Conservation (phyloP, 2,329 filamentous ascomycete species). For the Aspergillus puulaauensis region DNA sequence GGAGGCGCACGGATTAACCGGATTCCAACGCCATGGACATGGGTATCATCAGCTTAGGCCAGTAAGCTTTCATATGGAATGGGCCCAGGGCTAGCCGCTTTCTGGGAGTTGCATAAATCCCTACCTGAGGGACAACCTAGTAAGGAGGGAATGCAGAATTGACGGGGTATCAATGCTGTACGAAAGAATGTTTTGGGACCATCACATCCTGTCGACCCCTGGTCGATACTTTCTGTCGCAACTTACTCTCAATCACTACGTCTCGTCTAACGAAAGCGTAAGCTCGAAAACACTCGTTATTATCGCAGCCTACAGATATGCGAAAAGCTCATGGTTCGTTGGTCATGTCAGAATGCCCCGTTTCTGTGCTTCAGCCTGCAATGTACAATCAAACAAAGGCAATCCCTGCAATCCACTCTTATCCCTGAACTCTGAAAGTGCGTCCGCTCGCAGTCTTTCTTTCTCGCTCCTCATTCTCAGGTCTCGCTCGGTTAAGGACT, state of each 20-base stretch:
- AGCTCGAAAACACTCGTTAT: slow-evolving; percentile 1
- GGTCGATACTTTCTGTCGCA: too few species aligned
- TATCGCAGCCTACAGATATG: slow-evolving; percentile 14
- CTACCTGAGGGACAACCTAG: background rate
- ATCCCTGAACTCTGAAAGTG: slow-evolving; percentile 72
- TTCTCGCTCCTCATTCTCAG: slow-evolving; percentile 95
- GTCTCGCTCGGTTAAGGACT: slow-evolving; percentile 95
- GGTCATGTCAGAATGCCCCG: slow-evolving; percentile 8
- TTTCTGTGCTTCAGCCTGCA: slow-evolving; percentile 16
- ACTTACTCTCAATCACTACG: background rate
- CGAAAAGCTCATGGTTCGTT: slow-evolving; percentile 9
- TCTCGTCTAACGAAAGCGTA: background rate
- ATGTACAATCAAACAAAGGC: slow-evolving; percentile 25
- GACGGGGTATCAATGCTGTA: background rate
- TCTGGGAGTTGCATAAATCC: background rate
- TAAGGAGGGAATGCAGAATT: background rate
- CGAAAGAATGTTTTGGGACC: background rate
- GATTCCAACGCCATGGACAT: background rate
- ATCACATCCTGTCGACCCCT: background rate
- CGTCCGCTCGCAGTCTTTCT: slow-evolving; percentile 96
- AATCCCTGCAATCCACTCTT: slow-evolving; percentile 14
- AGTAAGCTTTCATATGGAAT: background rate
- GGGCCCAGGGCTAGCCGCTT: background rate
- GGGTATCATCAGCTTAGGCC: background rate
- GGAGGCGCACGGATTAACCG: background rate